Percentiles rank a stretch among this genome's conserved stretches.
These are phyloP conservation scores for Plasmodium malariae DNA, from an alignment of 169 alveolate genomes.

Conservation along the genomic window DNA sequence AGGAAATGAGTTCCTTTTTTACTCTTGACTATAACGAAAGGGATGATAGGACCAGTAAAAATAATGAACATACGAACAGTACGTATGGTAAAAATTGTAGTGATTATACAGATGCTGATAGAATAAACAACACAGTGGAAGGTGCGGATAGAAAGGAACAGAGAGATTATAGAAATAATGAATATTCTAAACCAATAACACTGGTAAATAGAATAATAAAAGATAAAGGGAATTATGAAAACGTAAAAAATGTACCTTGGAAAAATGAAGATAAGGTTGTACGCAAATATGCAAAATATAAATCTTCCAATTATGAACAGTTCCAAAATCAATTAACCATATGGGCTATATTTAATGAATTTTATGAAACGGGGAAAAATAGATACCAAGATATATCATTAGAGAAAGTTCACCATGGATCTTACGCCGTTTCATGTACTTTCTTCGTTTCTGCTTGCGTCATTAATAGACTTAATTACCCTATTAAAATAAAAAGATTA, in stretches of 20 bases:
- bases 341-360: constrained; percentile 74
- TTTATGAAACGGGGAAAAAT: constrained; percentile 69
- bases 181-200: neutral
- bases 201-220: neutral
- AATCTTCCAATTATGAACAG: constrained; percentile 54
- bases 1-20: constrained; percentile 33
- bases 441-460: constrained; percentile 73
- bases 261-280: neutral
- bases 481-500: constrained; percentile 64
- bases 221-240: neutral
- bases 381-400: constrained; percentile 71
- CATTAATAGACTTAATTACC: constrained; percentile 57
- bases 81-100: neutral
- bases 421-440: constrained; percentile 61
- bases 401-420: constrained; percentile 66
- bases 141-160: neutral
- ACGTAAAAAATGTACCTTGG: neutral
- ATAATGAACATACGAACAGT: neutral
- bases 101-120: neutral
- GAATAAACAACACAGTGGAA: neutral
- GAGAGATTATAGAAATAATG: neutral
- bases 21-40: constrained; percentile 49
- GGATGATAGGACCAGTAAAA: neutral
- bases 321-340: constrained; percentile 59
- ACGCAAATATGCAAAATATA: constrained; percentile 16